Conservation (phyloP, 1,284 basidiomycete species). For the Xerocomus cyaneibrunnescens region DNA sequence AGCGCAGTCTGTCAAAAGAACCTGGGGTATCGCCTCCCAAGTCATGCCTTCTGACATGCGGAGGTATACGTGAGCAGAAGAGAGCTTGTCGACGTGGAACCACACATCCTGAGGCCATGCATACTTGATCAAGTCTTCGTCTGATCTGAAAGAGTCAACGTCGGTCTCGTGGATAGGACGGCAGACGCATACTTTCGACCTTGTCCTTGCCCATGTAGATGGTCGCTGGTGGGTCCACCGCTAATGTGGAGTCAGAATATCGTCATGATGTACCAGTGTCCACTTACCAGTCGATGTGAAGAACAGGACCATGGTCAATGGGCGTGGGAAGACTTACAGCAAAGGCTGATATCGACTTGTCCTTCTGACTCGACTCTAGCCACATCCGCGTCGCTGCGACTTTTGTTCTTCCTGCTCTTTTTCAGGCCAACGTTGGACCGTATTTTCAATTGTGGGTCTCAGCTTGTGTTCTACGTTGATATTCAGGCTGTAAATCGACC, state of each 20-base stretch:
- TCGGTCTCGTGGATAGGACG: conserved; percentile 8
- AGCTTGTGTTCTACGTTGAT: background rate
- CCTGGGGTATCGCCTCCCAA: conserved; percentile 87
- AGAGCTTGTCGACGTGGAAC: conserved; percentile 90
- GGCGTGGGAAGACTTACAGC: conserved; percentile 13
- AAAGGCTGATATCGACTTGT: background rate
- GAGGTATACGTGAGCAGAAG: conserved; percentile 93
- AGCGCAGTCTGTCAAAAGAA: conserved; percentile 81
- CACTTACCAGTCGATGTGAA: conserved; percentile 60
- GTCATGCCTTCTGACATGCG: conserved; percentile 77
- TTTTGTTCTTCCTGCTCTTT: background rate
- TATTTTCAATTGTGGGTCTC: conserved; percentile 8
- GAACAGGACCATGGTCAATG: conserved; percentile 61
- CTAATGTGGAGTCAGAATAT: conserved; percentile 34
- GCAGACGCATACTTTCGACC: conserved; percentile 75
- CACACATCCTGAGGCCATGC: conserved; percentile 82
- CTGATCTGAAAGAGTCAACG: conserved; percentile 43
- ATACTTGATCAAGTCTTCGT: conserved; percentile 93
- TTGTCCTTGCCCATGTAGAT: conserved; percentile 98
- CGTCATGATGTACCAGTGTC: background rate
- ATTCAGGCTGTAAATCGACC: background rate
- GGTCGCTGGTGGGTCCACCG: conserved; percentile 60
- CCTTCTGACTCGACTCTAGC: conserved; percentile 6
- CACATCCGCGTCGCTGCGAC: background rate
- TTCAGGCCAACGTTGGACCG: background rate